phyloP scores from a whole-genome alignment of 1,284 basidiomycete genomes.

The Cryptococcus amylolentus region DNA sequence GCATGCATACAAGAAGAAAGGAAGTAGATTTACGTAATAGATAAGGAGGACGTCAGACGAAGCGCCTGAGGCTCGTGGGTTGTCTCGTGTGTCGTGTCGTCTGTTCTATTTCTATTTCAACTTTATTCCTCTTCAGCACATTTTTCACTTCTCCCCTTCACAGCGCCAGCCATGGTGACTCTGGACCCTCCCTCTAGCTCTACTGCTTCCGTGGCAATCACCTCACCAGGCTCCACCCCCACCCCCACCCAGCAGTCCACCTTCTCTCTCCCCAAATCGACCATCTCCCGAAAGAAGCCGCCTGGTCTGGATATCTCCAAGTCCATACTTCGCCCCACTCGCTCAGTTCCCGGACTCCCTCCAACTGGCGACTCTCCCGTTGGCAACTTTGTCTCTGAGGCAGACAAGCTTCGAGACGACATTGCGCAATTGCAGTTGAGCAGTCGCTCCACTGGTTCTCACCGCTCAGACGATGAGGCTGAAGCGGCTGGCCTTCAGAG shows the following conservation, averaged over 20 bases:
- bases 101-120: background rate
- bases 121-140: too few species aligned
- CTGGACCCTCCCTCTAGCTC: background rate
- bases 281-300: constrained; percentile 48
- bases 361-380: constrained; percentile 10
- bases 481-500: constrained; percentile 21
- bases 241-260: constrained; percentile 9
- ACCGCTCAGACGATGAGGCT: constrained; percentile 2
- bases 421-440: constrained; percentile 55
- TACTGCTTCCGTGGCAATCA: background rate
- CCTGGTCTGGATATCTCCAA: constrained; percentile 43
- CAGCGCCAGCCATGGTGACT: background rate
- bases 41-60: background rate
- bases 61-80: background rate
- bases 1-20: constrained; percentile 6
- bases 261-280: constrained; percentile 30
- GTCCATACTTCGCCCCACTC: constrained; percentile 36
- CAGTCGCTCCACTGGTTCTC: constrained; percentile 56
- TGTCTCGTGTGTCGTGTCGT: background rate
- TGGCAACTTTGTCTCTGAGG: constrained; percentile 39
- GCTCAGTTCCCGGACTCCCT: constrained; percentile 30
- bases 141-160: background rate
- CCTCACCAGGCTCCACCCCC: background rate
- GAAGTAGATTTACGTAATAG: constrained; percentile 12
- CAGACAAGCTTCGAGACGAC: constrained; percentile 49